phyloP scores from a whole-genome alignment of 1,284 basidiomycete genomes.

The Puccinia horiana region DNA sequence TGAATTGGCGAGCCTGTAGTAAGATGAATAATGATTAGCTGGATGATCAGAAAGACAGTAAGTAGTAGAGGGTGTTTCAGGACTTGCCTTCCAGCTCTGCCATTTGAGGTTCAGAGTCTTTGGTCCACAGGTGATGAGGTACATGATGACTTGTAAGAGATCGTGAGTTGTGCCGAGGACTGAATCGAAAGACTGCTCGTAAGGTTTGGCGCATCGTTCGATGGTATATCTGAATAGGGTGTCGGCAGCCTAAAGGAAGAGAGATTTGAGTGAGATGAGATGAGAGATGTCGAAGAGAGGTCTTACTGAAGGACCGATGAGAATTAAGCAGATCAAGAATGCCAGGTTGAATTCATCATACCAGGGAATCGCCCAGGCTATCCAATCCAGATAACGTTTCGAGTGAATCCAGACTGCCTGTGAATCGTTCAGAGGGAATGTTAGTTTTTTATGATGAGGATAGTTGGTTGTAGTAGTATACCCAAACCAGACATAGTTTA shows the following conservation, averaged over 20 bases:
- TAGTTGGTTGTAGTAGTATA: too few relatives aligned
- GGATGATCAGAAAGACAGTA: neutral
- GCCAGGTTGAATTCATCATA: slow-evolving; percentile 45
- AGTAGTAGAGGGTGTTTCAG: neutral
- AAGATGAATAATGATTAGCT: neutral
- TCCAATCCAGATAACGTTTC: slow-evolving; percentile 33
- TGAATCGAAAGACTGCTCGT: slow-evolving; percentile 41
- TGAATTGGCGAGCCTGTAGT: slow-evolving; percentile 42
- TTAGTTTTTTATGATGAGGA: too few relatives aligned
- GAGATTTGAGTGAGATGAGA: neutral
- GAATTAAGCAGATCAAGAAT: slow-evolving; percentile 40
- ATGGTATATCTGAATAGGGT: slow-evolving; percentile 31
- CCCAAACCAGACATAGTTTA: slow-evolving; percentile 44
- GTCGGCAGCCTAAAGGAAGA: slow-evolving; percentile 29
- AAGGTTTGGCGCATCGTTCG: slow-evolving; percentile 31
- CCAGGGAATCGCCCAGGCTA: slow-evolving; percentile 46
- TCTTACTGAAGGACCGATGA: slow-evolving; percentile 32
- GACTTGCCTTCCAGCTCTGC: slow-evolving; percentile 30
- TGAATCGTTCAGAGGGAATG: neutral
- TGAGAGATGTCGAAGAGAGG: neutral
- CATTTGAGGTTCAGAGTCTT: slow-evolving; percentile 8
- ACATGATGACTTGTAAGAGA: slow-evolving; percentile 31
- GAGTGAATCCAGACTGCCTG: slow-evolving; percentile 37
- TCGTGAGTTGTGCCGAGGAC: slow-evolving; percentile 43
- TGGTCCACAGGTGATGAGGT: slow-evolving; percentile 40